Evolutionary conservation across 1,284 basidiomycete genomes (phyloP).

Genomic region (Rhodofomes roseus): DNA sequence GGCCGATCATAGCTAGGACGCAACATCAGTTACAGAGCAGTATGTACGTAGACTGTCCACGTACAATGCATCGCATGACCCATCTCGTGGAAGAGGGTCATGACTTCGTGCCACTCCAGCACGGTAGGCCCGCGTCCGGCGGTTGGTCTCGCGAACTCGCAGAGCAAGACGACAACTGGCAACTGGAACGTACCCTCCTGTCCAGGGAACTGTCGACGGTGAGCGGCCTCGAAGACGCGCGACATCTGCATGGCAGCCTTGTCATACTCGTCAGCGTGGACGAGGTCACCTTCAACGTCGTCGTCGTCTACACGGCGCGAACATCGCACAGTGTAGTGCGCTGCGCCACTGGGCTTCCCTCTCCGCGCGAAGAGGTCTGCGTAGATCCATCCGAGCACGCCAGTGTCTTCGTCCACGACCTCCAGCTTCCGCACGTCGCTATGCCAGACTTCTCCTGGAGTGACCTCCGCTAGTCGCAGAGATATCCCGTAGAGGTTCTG

Average conservation of each 20-base stretch:
- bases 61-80: conserved; percentile 98
- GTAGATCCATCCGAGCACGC: conserved; percentile 91
- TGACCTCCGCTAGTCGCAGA: conserved; percentile 64
- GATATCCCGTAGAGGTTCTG: conserved; percentile 84
- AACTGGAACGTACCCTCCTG: conserved; percentile 78
- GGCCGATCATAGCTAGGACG: conserved; percentile 88
- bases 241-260: conserved; percentile 42
- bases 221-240: conserved; percentile 55
- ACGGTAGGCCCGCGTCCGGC: conserved; percentile 64
- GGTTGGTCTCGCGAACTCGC: conserved; percentile 78
- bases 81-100: conserved; percentile 98
- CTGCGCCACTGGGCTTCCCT: conserved; percentile 89
- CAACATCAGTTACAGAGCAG: conserved; percentile 7
- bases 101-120: conserved; percentile 91
- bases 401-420: conserved; percentile 85
- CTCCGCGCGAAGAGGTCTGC: conserved; percentile 85
- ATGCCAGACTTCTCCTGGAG: conserved; percentile 87
- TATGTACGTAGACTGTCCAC: conserved; percentile 30
- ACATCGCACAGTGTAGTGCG: conserved; percentile 97
- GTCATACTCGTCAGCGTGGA: conserved; percentile 32
- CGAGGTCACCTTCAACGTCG: conserved; percentile 67
- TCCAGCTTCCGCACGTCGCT: conserved; percentile 86
- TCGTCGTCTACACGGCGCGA: conserved; percentile 91
- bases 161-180: conserved; percentile 89
- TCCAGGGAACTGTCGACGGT: conserved; percentile 54